phyloP scores from a whole-genome alignment of 371 early-diverging fungal species.

The Capillidium rhysosporum region DNA sequence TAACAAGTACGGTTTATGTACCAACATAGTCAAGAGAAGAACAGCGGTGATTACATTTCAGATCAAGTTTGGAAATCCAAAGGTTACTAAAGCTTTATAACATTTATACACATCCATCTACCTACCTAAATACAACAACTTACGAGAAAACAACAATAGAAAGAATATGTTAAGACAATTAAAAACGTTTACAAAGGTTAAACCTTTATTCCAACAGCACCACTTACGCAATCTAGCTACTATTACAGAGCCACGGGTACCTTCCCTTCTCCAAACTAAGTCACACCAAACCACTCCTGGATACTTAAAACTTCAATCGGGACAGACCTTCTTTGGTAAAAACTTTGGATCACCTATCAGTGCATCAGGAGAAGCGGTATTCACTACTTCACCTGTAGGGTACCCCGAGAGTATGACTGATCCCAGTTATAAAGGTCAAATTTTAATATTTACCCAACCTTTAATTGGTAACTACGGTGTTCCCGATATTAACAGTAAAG shows the following conservation, averaged over 20 bases:
- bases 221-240: conserved; percentile 14
- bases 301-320: conserved; percentile 49
- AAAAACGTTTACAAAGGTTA: no score
- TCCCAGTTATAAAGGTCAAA: conserved; percentile 68
- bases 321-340: conserved; percentile 48
- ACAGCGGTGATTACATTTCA: conserved; percentile 64
- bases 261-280: conserved; percentile 7
- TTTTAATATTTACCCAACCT: conserved; percentile 63
- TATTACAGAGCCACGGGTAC: conserved; percentile 17
- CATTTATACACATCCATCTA: background rate
- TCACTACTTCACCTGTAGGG: conserved; percentile 86
- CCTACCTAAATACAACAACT: background rate
- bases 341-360: conserved; percentile 48
- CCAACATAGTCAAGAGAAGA: conserved; percentile 58
- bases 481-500: conserved; percentile 42
- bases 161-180: no score
- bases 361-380: conserved; percentile 55
- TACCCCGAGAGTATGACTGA: conserved; percentile 82
- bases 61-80: conserved; percentile 49
- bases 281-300: conserved; percentile 22
- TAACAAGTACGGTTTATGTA: conserved; percentile 30
- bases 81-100: conserved; percentile 8
- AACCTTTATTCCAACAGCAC: background rate
- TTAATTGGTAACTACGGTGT: conserved; percentile 82
- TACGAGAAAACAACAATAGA: no score